phyloP scores from a whole-genome alignment of 495 filamentous ascomycete species.

The Sporormia fimetaria region DNA sequence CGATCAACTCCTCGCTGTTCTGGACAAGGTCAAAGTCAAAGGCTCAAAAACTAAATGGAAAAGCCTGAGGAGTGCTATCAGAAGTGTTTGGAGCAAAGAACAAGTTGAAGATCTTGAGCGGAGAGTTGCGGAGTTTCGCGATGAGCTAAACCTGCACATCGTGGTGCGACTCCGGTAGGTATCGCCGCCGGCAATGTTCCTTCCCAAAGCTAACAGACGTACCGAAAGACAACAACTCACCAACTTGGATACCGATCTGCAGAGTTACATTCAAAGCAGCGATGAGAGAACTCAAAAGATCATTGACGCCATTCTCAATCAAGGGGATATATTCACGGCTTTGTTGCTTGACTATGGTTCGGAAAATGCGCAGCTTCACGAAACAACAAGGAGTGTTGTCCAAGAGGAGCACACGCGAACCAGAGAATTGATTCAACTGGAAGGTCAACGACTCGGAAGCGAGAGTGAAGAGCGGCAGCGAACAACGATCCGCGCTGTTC shows the following conservation, averaged over 20 bases:
- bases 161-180: constrained; percentile 8
- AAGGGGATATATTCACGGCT: constrained; percentile 8
- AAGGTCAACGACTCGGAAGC: no score
- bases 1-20: constrained; percentile 6
- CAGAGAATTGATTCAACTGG: no score
- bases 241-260: background rate
- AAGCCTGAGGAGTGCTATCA: constrained; percentile 10
- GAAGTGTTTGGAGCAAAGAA: constrained; percentile 15
- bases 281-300: constrained; percentile 1
- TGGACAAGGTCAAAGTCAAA: constrained; percentile 9
- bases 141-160: constrained; percentile 11
- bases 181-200: background rate
- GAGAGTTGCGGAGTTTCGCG: constrained; percentile 9
- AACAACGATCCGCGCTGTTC: no score
- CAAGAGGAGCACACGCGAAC: no score
- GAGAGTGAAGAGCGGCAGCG: no score
- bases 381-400: no score
- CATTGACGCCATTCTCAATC: constrained; percentile 6
- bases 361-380: no score
- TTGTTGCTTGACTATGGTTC: no score
- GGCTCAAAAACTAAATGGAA: constrained; percentile 9
- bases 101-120: constrained; percentile 8
- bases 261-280: constrained; percentile 1
- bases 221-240: constrained; percentile 3
- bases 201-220: constrained; percentile 1